Percentiles rank a stretch among this genome's conserved stretches.
These are phyloP conservation scores for Cordyceps tenuipes DNA, from an alignment of 2,329 filamentous ascomycete genomes.

Conservation along the genomic window DNA sequence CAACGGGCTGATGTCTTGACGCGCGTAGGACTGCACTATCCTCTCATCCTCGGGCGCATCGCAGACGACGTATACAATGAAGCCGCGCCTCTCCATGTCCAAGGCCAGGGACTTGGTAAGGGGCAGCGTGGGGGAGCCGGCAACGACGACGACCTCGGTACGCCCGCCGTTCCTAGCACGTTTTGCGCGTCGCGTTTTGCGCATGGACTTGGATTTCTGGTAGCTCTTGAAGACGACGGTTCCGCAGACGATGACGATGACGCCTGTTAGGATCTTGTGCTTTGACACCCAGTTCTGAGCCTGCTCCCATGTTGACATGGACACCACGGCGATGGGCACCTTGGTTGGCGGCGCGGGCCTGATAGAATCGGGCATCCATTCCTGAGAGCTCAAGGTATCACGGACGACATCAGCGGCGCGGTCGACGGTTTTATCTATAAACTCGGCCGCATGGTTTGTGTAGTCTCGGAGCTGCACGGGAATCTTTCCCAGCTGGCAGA, in stretches of 20 bases:
- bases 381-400: conserved; percentile 55
- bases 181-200: conserved; percentile 65
- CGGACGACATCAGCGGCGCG: conserved; percentile 62
- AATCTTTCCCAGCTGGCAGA: conserved; percentile 40
- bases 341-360: conserved; percentile 46
- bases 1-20: conserved; percentile 73
- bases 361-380: conserved; percentile 66
- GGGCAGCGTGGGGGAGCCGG: conserved; percentile 78
- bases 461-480: conserved; percentile 61
- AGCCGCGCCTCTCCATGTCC: conserved; percentile 84
- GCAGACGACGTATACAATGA: conserved; percentile 87
- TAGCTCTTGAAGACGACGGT: conserved; percentile 50
- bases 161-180: conserved; percentile 76
- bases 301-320: conserved; percentile 37
- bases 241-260: conserved; percentile 61
- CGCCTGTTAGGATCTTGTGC: conserved; percentile 66
- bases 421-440: conserved; percentile 75
- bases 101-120: conserved; percentile 74
- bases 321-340: conserved; percentile 26
- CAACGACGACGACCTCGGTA: conserved; percentile 78
- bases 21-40: conserved; percentile 64
- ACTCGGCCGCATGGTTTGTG: conserved; percentile 65
- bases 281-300: conserved; percentile 62
- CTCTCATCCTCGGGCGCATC: conserved; percentile 78
- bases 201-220: conserved; percentile 45